Evolutionary conservation across 1,139 yeast genomes (phyloP).

Genomic region (Pichia sp.): DNA sequence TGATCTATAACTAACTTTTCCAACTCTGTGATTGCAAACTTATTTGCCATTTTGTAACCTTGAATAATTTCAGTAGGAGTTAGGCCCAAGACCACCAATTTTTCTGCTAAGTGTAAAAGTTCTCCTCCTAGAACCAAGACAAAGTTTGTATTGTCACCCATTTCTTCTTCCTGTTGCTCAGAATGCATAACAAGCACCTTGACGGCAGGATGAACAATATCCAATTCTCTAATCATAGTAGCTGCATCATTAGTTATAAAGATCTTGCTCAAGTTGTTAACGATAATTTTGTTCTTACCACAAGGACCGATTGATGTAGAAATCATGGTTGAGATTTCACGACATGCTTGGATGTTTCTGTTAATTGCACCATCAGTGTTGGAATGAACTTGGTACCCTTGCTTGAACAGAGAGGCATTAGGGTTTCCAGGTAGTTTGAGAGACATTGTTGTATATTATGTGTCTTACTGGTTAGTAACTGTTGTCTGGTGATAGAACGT

Average conservation of each 20-base stretch:
- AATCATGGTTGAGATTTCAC: constrained; percentile 88
- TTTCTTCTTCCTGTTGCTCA: constrained; percentile 91
- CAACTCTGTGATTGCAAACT: constrained; percentile 64
- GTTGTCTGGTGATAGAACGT: no score
- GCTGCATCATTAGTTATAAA: constrained; percentile 96
- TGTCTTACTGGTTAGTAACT: no score
- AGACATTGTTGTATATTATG: constrained; percentile 53
- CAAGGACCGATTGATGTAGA: constrained; percentile 96
- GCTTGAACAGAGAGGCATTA: constrained; percentile 88
- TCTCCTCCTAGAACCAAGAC: constrained; percentile 85
- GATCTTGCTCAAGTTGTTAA: constrained; percentile 75
- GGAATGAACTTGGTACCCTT: constrained; percentile 86
- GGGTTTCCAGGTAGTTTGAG: constrained; percentile 91
- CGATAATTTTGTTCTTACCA: constrained; percentile 94
- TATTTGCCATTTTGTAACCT: constrained; percentile 81
- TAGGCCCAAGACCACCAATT: constrained; percentile 76
- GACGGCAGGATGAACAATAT: constrained; percentile 96
- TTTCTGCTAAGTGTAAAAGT: constrained; percentile 76
- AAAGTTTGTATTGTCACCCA: constrained; percentile 73
- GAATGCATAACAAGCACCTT: constrained; percentile 94
- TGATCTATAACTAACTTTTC: constrained; percentile 62
- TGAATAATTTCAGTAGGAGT: constrained; percentile 87
- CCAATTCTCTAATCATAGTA: constrained; percentile 88
- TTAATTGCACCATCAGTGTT: constrained; percentile 93
- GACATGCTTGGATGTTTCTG: constrained; percentile 88